Base-by-base conservation (phyloP, 371 early-diverging fungal genomes). In the Thermomucor indicae-seudaticae region DNA sequence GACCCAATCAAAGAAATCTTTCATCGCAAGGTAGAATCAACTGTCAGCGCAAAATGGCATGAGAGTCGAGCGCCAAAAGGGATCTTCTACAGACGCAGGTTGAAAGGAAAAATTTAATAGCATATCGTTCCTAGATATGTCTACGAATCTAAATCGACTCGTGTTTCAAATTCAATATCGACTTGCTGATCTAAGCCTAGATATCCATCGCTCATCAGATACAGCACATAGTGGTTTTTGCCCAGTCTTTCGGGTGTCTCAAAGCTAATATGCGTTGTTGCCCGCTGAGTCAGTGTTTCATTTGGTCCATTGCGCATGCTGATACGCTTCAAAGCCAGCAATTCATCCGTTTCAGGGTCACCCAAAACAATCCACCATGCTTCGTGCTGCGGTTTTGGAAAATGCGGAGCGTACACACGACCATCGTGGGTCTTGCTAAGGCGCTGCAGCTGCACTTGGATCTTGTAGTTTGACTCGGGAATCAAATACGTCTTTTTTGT, bases 381-480 rank as follows among this genome's bases (percentile, higher is more conserved):
- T 57, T 97, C 96, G 55, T 83, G 86, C 59, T 96, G 96, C 3
- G 84, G 71, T 61, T 97, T 96, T 6, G 93, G 90, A 60, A 95
- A 95, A 49, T 65, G 64, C 4, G 93, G 91, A 10, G 86, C 70
- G 56, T 86, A 64, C 6, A 88, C 72, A 4, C 83, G 70, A 8
- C 84, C 86, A 23, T 86, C 85, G 47, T 81, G 84, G 8, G 53
- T 44, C 23, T 53, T 55, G 25, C 62, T 2, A 61, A 55, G 65
- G 32, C 75, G 65, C 11, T 67, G 49, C 28, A 80, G 49, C 20
- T 67, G 57, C 20, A 85, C 45, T 4, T 69, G 66, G 17, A 81
- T 64, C 56, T 71, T 78, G 62, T 79, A 83, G 3, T 51, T 61
- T 6, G 79, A 60, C 30, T 69, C 74, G 10, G 72, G 67, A 4